Percentiles rank a stretch among this genome's conserved stretches.
These are phyloP conservation scores for Termitomyces sp. DNA, from an alignment of 768 basidiomycete species.

Conservation along the genomic window DNA sequence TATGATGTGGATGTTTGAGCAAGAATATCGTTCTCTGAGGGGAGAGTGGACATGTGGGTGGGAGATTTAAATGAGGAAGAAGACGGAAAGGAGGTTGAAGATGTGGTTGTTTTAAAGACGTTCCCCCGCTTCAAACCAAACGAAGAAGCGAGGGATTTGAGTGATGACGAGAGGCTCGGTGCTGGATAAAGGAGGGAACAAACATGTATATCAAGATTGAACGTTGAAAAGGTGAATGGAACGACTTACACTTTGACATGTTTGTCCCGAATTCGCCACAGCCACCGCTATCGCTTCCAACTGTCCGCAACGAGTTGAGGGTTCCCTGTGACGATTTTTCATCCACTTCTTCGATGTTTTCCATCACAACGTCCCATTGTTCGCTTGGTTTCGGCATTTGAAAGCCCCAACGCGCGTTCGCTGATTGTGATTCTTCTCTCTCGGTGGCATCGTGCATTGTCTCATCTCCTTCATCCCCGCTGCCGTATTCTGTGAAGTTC, in stretches of 20 bases:
- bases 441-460: slow-evolving; percentile 19
- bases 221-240: background rate
- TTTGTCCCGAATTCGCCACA: slow-evolving; percentile 74
- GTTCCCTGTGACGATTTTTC: slow-evolving; percentile 51
- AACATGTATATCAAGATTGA: background rate
- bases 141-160: slow-evolving; percentile 74
- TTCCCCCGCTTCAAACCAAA: slow-evolving; percentile 61
- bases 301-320: slow-evolving; percentile 42
- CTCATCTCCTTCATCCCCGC: slow-evolving; percentile 27
- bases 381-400: slow-evolving; percentile 61
- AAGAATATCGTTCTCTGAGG: slow-evolving; percentile 31
- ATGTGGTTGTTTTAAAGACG: slow-evolving; percentile 17
- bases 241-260: slow-evolving; percentile 51
- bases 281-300: slow-evolving; percentile 23
- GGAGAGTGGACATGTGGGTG: slow-evolving; percentile 19
- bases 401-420: slow-evolving; percentile 13
- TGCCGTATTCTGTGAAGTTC: slow-evolving; percentile 22
- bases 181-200: slow-evolving; percentile 30
- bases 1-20: slow-evolving; percentile 39
- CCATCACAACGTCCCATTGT: slow-evolving; percentile 88
- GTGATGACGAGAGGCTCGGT: slow-evolving; percentile 65
- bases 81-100: slow-evolving; percentile 10
- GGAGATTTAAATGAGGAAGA: slow-evolving; percentile 21
- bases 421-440: slow-evolving; percentile 9
- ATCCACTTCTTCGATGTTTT: slow-evolving; percentile 66